phyloP scores from a whole-genome alignment of 805 yeast genomes.

The Nakazawaea ambrosiae region DNA sequence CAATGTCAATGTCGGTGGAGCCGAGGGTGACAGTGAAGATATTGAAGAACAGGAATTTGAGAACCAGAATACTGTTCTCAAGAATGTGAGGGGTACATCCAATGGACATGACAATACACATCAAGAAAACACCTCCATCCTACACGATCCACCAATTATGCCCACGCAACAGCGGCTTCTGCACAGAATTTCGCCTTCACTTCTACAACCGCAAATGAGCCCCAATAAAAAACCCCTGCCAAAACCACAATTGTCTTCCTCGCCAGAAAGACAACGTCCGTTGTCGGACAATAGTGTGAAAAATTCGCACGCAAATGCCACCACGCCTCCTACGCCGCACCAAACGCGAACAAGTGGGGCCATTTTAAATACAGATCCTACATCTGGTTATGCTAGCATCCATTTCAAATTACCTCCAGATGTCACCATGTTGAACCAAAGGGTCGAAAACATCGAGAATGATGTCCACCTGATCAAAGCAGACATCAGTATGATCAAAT shows the following conservation, averaged over 20 bases:
- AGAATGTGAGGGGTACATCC: background rate
- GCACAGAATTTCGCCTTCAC: background rate
- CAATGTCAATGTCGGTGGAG: background rate
- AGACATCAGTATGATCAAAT: constrained; percentile 1
- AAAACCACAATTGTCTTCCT: background rate
- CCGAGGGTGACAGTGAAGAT: background rate
- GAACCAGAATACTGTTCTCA: background rate
- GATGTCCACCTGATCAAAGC: background rate
- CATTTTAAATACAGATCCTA: background rate
- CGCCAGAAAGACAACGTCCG: background rate
- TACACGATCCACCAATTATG: background rate
- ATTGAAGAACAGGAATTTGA: background rate
- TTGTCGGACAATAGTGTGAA: background rate
- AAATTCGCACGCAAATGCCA: background rate
- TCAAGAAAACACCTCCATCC: background rate
- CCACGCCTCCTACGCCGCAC: background rate
- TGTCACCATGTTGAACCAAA: background rate
- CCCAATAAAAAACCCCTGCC: background rate
- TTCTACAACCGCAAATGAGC: background rate
- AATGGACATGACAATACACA: background rate
- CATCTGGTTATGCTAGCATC: background rate
- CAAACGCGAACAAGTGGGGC: too few relatives aligned
- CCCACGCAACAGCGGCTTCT: background rate
- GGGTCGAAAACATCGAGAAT: constrained; percentile 1
- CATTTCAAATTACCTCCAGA: constrained; percentile 5